Conservation (phyloP, 116 monocot genomes). For the Phalaenopsis hybrid region DNA sequence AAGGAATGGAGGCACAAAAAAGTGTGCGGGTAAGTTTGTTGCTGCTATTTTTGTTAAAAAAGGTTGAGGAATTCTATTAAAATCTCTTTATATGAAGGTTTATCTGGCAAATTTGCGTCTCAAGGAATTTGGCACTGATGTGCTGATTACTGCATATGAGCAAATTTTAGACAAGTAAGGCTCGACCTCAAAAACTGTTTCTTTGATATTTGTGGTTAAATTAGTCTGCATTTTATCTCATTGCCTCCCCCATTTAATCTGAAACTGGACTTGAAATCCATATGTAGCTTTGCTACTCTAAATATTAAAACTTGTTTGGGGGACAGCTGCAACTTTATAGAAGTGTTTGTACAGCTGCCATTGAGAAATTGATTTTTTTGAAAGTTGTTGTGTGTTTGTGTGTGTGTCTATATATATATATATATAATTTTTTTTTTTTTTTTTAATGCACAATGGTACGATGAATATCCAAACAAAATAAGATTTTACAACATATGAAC, state of each 20-base stretch:
- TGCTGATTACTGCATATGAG: constrained; percentile 75
- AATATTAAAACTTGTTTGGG: no score
- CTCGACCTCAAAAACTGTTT: neutral
- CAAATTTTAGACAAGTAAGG: constrained; percentile 72
- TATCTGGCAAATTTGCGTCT: constrained; percentile 81
- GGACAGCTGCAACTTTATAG: no score
- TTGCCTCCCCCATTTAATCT: no score
- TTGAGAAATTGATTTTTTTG: no score
- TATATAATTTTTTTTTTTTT: no score
- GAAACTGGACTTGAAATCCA: no score
- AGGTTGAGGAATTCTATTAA: neutral
- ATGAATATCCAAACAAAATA: constrained; percentile 2
- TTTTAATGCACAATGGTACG: neutral
- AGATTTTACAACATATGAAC: neutral
- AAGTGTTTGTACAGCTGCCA: no score
- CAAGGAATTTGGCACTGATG: constrained; percentile 72
- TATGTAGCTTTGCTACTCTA: no score
- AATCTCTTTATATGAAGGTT: constrained; percentile 27
- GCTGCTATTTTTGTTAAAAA: neutral
- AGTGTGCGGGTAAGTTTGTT: constrained; percentile 51
- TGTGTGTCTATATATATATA: no score
- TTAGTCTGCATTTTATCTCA: neutral
- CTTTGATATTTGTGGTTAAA: neutral
- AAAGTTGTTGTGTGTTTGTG: no score
- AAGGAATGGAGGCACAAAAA: constrained; percentile 68